phyloP scores from a whole-genome alignment of 202 grass and related monocot genomes.

The Schoenoplectus triqueter region DNA sequence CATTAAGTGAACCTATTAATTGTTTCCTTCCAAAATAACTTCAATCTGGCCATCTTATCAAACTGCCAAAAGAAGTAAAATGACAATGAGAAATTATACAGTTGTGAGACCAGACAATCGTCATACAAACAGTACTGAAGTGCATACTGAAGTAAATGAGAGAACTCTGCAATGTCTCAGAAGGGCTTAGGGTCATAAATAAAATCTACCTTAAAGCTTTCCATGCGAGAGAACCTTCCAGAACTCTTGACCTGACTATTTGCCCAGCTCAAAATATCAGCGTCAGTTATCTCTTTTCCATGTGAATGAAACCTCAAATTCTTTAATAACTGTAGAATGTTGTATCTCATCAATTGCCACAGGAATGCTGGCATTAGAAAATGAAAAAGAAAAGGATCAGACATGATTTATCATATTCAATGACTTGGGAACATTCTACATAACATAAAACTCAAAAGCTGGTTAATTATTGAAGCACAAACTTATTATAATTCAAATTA shows the following conservation, averaged over 20 bases:
- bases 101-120: neutral
- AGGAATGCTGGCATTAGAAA: conserved; percentile 67
- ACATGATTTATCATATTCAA: neutral
- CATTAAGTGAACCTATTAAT: neutral
- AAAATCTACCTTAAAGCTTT: conserved; percentile 85
- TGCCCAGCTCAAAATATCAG: conserved; percentile 91
- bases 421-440: neutral
- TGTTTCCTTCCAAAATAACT: neutral
- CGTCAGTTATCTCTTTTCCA: conserved; percentile 85
- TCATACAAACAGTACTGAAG: conserved; percentile 18
- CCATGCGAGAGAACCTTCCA: conserved; percentile 76
- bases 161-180: neutral
- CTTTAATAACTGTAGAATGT: conserved; percentile 87
- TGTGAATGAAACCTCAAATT: conserved; percentile 92
- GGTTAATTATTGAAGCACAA: neutral
- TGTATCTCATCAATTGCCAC: conserved; percentile 98
- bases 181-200: neutral
- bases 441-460: neutral
- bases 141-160: neutral
- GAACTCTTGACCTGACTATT: conserved; percentile 89
- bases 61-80: neutral
- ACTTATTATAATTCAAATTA: neutral
- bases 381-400: conserved; percentile 19
- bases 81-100: conserved; percentile 7
- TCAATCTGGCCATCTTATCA: neutral